These are phyloP conservation scores for Draba incana DNA, from an alignment of 345 rosid genomes.

Conservation along the genomic window DNA sequence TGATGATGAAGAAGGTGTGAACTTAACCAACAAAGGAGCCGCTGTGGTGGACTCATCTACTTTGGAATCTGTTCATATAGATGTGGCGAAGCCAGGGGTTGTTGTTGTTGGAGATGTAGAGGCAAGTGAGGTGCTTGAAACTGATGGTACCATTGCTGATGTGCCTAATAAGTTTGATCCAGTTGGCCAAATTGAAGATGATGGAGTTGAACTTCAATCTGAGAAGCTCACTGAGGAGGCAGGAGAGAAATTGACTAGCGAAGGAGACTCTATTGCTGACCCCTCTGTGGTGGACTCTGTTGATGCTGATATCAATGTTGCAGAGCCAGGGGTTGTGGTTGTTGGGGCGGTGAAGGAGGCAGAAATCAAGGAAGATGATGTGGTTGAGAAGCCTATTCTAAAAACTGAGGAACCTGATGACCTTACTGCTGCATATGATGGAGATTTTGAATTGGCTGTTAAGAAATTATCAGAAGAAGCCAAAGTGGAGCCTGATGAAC, in stretches of 20 bases:
- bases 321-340: slow-evolving; percentile 44
- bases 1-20: slow-evolving; percentile 37
- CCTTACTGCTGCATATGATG: slow-evolving; percentile 38
- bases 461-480: slow-evolving; percentile 25
- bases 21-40: slow-evolving; percentile 46
- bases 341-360: slow-evolving; percentile 37
- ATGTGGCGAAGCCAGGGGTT: slow-evolving; percentile 39
- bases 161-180: slow-evolving; percentile 55
- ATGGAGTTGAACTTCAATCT: slow-evolving; percentile 30
- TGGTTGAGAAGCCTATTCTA: slow-evolving; percentile 31
- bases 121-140: slow-evolving; percentile 43
- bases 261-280: slow-evolving; percentile 47
- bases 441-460: slow-evolving; percentile 35
- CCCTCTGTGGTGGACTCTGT: slow-evolving; percentile 40
- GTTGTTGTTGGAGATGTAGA: slow-evolving; percentile 52
- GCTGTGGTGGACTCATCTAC: slow-evolving; percentile 29
- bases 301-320: slow-evolving; percentile 37
- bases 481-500: slow-evolving; percentile 33
- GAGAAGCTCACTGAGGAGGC: slow-evolving; percentile 39
- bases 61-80: slow-evolving; percentile 41
- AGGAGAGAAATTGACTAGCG: slow-evolving; percentile 42
- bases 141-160: slow-evolving; percentile 38
- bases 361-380: slow-evolving; percentile 25
- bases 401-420: slow-evolving; percentile 29
- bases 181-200: slow-evolving; percentile 30